These are phyloP conservation scores for Candida yuanshanica DNA, from an alignment of 805 yeast species.

Conservation along the genomic window DNA sequence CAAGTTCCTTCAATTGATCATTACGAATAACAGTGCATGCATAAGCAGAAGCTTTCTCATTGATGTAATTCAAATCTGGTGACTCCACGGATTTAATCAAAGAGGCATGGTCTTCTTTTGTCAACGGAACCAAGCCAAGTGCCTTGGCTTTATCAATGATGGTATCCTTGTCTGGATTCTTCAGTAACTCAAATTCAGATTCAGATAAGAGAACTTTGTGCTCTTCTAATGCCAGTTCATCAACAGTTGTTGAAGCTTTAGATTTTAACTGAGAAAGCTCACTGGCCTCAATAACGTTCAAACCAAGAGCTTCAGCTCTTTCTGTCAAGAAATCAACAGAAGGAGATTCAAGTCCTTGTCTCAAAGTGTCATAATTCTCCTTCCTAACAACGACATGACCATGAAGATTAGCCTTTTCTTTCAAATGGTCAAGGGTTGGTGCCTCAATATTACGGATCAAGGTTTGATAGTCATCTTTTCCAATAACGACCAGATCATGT, in stretches of 20 bases:
- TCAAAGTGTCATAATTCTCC: slow-evolving; percentile 20
- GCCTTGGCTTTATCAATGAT: slow-evolving; percentile 1
- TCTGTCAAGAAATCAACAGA: slow-evolving; percentile 5
- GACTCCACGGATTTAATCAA: slow-evolving; percentile 10
- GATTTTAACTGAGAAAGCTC: slow-evolving; percentile 8
- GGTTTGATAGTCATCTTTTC: slow-evolving; percentile 4
- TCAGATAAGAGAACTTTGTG: slow-evolving; percentile 4
- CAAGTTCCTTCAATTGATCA: slow-evolving; percentile 12
- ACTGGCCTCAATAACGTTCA: slow-evolving; percentile 4
- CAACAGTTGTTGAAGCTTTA: slow-evolving; percentile 12
- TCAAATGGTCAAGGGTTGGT: slow-evolving; percentile 24
- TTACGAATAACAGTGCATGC: slow-evolving; percentile 10
- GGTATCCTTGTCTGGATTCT: slow-evolving; percentile 2
- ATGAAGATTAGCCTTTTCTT: slow-evolving; percentile 13
- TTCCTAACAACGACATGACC: slow-evolving; percentile 22
- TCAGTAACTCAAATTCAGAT: slow-evolving; percentile 4
- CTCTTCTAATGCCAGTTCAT: slow-evolving; percentile 17
- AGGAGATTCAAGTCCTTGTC: slow-evolving; percentile 7
- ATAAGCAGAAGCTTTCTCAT: slow-evolving; percentile 17
- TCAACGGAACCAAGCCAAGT: slow-evolving; percentile 2
- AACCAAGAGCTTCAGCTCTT: slow-evolving; percentile 1
- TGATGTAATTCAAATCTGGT: slow-evolving; percentile 20
- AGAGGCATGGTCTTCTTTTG: background rate
- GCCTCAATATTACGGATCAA: slow-evolving; percentile 15
- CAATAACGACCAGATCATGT: slow-evolving; percentile 5